Base-by-base conservation (phyloP, 495 filamentous ascomycete species). In the Neurospora sp. region DNA sequence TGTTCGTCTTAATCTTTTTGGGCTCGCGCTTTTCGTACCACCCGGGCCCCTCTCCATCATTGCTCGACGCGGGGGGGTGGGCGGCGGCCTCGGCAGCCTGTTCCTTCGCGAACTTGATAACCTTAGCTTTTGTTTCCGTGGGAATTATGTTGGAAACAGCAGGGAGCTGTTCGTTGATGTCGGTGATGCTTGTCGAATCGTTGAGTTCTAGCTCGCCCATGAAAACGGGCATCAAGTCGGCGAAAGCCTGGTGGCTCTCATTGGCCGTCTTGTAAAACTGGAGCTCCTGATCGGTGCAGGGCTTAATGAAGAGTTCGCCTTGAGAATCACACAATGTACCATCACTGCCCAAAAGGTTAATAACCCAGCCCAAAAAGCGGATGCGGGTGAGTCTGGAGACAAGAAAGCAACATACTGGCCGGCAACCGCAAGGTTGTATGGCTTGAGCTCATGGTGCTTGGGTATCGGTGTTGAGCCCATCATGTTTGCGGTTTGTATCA, bases 231-330 rank as follows among this genome's bases (percentile, higher is more conserved):
- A 98, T 96, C 78, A 92, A 89, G 27, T 89, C 88, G 23, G 89
- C 88, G 76, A 98, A 91, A 5, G 84, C 86, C 23, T 90, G 90
- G 77, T 97, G 94, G 18, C 84, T 78, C 10, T 74, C 72, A 70
- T 82, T 77, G 46, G 90, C 90, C 37, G 90, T 89, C 82, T 98
- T 90, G 88, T 99, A 99, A 83, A 99, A 99, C 37, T 89, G 88
- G 73, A 97, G 89, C 83, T 99, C 96, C 73, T 89, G 87, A 54
- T 88, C 81, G 8, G 93, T 97, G 83, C 96, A 98, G 39, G 96
- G 96, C 82, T 99, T 99, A 81, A 98, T 93, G 79, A 99, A 91
- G 20, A 98, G 85, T 72, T 92, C 88, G 78, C 96, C 96, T 70
- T 92, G 91, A 71, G 86, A 83, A 78, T 97, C 94, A 79, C 91